phyloP scores from a whole-genome alignment of 495 filamentous ascomycete species.

The Annulohypoxylon nitens region DNA sequence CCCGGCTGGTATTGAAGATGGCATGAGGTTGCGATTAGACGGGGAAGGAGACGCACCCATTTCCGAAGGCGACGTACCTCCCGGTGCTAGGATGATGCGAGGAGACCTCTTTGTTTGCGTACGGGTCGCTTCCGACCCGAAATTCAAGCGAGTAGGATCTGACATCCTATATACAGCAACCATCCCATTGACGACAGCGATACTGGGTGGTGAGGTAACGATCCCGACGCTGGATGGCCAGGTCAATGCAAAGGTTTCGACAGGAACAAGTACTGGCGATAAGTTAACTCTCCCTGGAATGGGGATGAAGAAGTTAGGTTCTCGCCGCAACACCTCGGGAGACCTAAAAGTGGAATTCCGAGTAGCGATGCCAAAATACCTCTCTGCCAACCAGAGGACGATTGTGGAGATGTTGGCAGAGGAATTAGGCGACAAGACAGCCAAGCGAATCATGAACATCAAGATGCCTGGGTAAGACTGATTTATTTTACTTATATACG shows the following conservation, averaged over 20 bases:
- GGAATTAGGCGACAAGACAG: constrained; percentile 90
- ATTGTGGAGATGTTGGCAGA: constrained; percentile 96
- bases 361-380: constrained; percentile 92
- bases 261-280: constrained; percentile 93
- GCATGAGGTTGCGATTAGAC: constrained; percentile 85
- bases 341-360: constrained; percentile 95
- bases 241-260: constrained; percentile 86
- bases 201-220: constrained; percentile 88
- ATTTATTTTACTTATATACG: neutral
- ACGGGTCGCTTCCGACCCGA: constrained; percentile 82
- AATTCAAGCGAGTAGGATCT: constrained; percentile 85
- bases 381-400: constrained; percentile 88
- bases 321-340: constrained; percentile 69
- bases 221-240: constrained; percentile 92
- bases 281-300: constrained; percentile 85
- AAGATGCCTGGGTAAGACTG: constrained; percentile 54
- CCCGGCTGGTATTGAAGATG: constrained; percentile 93
- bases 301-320: constrained; percentile 87
- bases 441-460: constrained; percentile 87
- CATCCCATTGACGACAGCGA: constrained; percentile 91
- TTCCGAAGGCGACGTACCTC: constrained; percentile 73
- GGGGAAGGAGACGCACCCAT: constrained; percentile 89
- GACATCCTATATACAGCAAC: constrained; percentile 93
- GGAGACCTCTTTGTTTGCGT: constrained; percentile 93
- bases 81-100: constrained; percentile 69